Evolutionary conservation across 225 moss, liverwort and hornwort genomes (phyloP).

Genomic region (Pleurozium schreberi): DNA sequence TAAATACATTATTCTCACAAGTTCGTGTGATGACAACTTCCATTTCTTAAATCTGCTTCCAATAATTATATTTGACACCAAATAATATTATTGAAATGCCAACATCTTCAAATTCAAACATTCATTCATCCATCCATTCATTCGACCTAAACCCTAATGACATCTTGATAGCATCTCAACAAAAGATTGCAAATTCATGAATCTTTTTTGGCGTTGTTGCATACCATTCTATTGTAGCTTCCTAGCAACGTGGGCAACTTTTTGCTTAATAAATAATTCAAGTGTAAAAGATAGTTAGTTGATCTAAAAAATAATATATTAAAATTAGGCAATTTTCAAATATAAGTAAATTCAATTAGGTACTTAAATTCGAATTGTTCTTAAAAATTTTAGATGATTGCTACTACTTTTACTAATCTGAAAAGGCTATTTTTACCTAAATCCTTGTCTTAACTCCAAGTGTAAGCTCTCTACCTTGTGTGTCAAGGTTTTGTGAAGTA

Average conservation of each 20-base stretch:
- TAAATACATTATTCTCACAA: background rate
- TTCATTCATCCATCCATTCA: background rate
- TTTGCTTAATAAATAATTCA: background rate
- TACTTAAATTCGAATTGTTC: background rate
- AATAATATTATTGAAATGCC: background rate
- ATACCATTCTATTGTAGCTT: background rate
- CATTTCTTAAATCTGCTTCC: accelerated
- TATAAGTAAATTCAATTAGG: too few species aligned
- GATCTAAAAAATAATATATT: background rate
- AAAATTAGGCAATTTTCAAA: too few species aligned
- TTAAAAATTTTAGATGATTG: background rate
- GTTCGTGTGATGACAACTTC: accelerated
- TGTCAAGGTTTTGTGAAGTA: background rate
- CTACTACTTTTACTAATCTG: background rate
- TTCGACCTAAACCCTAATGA: background rate
- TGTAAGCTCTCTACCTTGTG: background rate
- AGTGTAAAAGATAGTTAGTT: too few species aligned
- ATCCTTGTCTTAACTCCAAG: background rate
- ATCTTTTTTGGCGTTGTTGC: background rate
- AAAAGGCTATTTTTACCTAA: accelerated
- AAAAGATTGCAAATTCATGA: background rate
- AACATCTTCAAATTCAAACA: background rate
- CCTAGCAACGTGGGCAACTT: background rate
- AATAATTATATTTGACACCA: background rate
- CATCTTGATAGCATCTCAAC: background rate